These are phyloP conservation scores for Microcyclospora pomicola DNA, from an alignment of 2,329 filamentous ascomycete species.

Conservation along the genomic window DNA sequence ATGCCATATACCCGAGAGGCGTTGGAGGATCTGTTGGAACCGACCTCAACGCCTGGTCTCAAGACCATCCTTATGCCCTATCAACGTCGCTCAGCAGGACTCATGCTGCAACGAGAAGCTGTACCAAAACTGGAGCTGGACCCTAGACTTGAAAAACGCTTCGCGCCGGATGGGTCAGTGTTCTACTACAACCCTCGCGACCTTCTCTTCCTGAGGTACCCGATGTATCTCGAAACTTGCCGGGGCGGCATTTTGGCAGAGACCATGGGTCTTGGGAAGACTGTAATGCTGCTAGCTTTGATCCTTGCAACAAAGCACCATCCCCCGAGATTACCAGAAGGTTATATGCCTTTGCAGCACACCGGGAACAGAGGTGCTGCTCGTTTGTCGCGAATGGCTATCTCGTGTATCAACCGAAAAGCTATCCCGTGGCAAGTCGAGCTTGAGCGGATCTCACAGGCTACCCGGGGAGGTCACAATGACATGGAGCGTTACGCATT, in stretches of 20 bases:
- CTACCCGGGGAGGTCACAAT: conserved; percentile 34
- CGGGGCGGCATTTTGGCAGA: conserved; percentile 68
- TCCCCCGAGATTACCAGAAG: conserved; percentile 52
- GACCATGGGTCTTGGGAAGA: conserved; percentile 74
- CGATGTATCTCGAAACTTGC: conserved; percentile 58
- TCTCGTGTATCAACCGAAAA: conserved; percentile 51
- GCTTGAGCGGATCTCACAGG: conserved; percentile 39
- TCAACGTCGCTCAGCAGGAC: conserved; percentile 63
- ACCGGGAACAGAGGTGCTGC: too few relatives aligned
- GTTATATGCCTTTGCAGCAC: conserved; percentile 8
- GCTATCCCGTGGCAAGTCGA: conserved; percentile 57
- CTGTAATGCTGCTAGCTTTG: conserved; percentile 62
- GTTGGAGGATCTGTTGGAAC: conserved; percentile 42
- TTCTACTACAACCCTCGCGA: conserved; percentile 62
- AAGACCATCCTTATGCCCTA: conserved; percentile 59
- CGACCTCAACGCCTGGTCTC: conserved; percentile 40
- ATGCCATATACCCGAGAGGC: conserved; percentile 40
- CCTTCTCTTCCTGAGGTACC: conserved; percentile 48
- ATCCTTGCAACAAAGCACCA: conserved; percentile 62
- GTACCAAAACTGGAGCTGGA: conserved; percentile 53
- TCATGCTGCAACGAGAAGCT: conserved; percentile 73
- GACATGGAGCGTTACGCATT: conserved; percentile 39
- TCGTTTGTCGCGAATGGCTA: conserved; percentile 62
- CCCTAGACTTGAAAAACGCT: conserved; percentile 50
- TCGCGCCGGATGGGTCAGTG: conserved; percentile 44